These are phyloP conservation scores for Leccinum aurantiacum DNA, from an alignment of 768 basidiomycete species.

Conservation along the genomic window DNA sequence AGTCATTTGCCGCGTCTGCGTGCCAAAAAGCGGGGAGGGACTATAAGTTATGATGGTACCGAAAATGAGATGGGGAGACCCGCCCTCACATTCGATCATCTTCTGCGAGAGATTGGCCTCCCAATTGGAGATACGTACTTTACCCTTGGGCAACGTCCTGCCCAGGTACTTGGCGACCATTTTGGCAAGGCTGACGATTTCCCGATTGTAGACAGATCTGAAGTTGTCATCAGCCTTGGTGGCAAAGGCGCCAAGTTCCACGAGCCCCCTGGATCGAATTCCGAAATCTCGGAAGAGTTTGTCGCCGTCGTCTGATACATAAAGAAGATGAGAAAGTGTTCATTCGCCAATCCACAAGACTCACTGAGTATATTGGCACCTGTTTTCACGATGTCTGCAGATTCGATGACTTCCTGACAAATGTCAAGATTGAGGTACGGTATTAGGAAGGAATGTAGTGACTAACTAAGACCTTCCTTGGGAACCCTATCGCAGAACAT, in stretches of 20 bases:
- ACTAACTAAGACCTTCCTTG: constrained; percentile 41
- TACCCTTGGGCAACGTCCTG: constrained; percentile 42
- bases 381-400: constrained; percentile 39
- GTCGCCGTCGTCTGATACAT: constrained; percentile 42
- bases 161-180: constrained; percentile 44
- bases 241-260: constrained; percentile 48
- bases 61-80: neutral
- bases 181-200: constrained; percentile 43
- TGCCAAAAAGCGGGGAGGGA: neutral
- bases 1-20: constrained; percentile 54
- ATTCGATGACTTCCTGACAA: constrained; percentile 46
- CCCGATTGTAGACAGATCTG: constrained; percentile 32
- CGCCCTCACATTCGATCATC: constrained; percentile 40
- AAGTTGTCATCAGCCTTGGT: constrained; percentile 39
- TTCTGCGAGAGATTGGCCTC: constrained; percentile 35
- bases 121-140: constrained; percentile 50
- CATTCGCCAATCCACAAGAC: constrained; percentile 12
- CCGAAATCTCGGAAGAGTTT: constrained; percentile 50
- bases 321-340: neutral
- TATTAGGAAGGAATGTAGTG: neutral
- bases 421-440: neutral
- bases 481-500: constrained; percentile 37
- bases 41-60: neutral
- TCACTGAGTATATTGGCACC: constrained; percentile 51
- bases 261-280: constrained; percentile 40